Evolutionary conservation across 2,329 filamentous ascomycete species (phyloP), one percentile per base, ranked within the genome.

Genomic region (Rhexocercosporidium sp.): DNA sequence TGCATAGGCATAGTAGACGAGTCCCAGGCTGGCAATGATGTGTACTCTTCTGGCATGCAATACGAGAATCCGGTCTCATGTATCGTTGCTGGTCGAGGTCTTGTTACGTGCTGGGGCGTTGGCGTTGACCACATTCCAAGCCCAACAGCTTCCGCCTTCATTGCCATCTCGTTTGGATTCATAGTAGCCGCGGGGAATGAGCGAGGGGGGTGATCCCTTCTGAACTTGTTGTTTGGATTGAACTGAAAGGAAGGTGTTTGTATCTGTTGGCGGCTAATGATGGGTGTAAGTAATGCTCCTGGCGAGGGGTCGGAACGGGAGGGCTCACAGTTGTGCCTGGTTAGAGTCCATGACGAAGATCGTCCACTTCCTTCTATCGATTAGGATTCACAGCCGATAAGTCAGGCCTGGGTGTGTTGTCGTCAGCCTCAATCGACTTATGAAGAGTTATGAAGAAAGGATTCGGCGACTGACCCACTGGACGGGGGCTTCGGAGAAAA

Each of bases 51-150:
- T 41, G 81, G 81, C 69, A 86, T 79, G 73, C 84, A 86, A 77
- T 86, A 89, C 20, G 85, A 85, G 74, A 89, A 88, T 61, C 84
- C 85, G 47, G 76, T 75, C 74, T 88, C 86, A 71, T 89, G 86
- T 66, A 88, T 88, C 46, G 86, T 87, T 51, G 84, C 84, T 64
- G 87, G 86, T 46, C 86, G 82, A 56, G 83, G 84, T 69, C 84
- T 81, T 72, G 82, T 77, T 66, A 82, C 78, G 57, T 70, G 69
- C 44, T 72, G 72, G 63, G 85, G 83, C 47, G 85, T 82, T 9
- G 86, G 84, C 59, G 85, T 85, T 65, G 85, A 84, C 86, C 86
- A 89, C 72, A 84, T 78, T 39, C 81, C 82, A 44, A 82, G 78
- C 29, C 79, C 77, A 75, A 85, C 79, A 59, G 79, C 78, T 72